Evolutionary conservation across 257 asterid species (phyloP).

Genomic region (Nicotiana attenuata): DNA sequence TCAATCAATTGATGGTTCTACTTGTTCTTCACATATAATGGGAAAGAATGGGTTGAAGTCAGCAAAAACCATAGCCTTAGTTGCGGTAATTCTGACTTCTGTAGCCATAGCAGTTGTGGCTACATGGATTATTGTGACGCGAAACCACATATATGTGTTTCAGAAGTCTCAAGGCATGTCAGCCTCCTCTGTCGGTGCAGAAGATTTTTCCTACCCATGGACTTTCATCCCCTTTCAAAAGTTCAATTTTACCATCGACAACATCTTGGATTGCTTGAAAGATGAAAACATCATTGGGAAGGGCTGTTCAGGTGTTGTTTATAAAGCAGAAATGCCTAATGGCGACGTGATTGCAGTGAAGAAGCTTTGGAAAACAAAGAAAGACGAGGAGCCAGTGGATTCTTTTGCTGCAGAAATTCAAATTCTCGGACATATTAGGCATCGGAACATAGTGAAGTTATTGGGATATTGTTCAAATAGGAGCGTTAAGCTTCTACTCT

Average conservation of each 20-base stretch:
- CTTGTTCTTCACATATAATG: constrained; percentile 47
- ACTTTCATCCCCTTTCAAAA: constrained; percentile 85
- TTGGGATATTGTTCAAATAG: constrained; percentile 82
- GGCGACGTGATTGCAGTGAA: constrained; percentile 84
- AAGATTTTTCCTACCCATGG: constrained; percentile 90
- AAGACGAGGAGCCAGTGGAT: constrained; percentile 53
- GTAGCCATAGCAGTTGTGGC: constrained; percentile 44
- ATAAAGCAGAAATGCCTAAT: constrained; percentile 67
- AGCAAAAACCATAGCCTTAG: constrained; percentile 48
- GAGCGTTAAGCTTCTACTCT: constrained; percentile 79
- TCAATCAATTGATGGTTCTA: constrained; percentile 61
- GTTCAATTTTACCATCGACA: constrained; percentile 57
- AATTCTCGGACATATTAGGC: constrained; percentile 91
- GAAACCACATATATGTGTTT: constrained; percentile 35
- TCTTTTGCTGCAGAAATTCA: constrained; percentile 93
- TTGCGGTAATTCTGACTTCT: constrained; percentile 44
- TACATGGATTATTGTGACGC: constrained; percentile 46
- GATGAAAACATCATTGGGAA: constrained; percentile 84
- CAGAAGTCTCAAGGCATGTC: constrained; percentile 37
- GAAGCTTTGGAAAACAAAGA: constrained; percentile 86
- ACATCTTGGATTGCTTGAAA: constrained; percentile 62
- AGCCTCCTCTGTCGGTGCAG: constrained; percentile 33
- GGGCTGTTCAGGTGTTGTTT: constrained; percentile 92
- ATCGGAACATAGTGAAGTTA: constrained; percentile 78
- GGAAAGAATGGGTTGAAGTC: constrained; percentile 39